Conservation (phyloP, 768 basidiomycete genomes). For the Rhodosporidiobolus sp. region DNA sequence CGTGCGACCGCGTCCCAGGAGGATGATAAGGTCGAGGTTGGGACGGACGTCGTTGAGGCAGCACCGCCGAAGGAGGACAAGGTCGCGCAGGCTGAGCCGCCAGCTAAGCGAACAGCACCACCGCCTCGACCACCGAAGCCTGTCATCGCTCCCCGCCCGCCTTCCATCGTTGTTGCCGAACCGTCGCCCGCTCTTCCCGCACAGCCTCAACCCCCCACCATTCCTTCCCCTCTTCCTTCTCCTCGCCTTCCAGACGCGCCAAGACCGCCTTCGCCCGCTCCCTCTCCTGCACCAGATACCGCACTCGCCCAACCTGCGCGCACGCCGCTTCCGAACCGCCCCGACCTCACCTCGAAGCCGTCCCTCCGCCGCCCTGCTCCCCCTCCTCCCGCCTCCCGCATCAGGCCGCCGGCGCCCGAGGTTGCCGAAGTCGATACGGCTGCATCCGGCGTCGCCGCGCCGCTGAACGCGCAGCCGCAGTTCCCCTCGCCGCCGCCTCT, state of each 20-base stretch:
- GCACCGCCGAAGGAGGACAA: background rate
- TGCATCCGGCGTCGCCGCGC: background rate
- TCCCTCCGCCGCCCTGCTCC: slow-evolving; percentile 17
- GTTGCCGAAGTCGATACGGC: too few relatives aligned
- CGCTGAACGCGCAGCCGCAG: background rate
- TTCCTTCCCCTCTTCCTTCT: background rate
- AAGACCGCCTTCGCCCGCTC: background rate
- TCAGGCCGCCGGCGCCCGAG: too few relatives aligned
- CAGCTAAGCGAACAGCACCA: background rate
- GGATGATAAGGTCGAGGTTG: too few relatives aligned
- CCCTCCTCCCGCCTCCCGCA: slow-evolving; percentile 8
- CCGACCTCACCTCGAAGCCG: slow-evolving; percentile 6
- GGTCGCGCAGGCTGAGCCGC: background rate
- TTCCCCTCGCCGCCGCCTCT: background rate
- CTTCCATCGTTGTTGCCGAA: slow-evolving; percentile 1
- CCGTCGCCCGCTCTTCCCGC: too few relatives aligned
- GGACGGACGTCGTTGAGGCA: too few relatives aligned
- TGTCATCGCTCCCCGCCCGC: background rate
- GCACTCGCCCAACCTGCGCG: too few relatives aligned
- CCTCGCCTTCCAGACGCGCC: background rate
- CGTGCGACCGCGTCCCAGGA: too few relatives aligned
- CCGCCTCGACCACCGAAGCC: background rate
- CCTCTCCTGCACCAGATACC: background rate
- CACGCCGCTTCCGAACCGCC: background rate
- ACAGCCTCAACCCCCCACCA: too few relatives aligned